These are phyloP conservation scores for Staphylotrichum tortipilum DNA, from an alignment of 495 filamentous ascomycete species.

Conservation along the genomic window DNA sequence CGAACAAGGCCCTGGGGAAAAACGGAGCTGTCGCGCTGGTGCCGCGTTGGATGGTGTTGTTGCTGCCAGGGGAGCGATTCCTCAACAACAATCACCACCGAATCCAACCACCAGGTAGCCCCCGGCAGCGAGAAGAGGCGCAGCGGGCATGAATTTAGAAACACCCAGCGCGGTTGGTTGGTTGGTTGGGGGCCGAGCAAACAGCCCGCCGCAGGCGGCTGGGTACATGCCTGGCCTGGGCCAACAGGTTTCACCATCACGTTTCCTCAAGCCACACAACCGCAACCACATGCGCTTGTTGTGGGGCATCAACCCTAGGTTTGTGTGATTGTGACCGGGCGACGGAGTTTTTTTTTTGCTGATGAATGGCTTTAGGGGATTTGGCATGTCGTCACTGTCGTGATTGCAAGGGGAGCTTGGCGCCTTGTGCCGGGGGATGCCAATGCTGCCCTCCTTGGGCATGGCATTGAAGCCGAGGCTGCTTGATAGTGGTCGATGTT, in stretches of 20 bases:
- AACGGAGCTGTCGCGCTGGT: no score
- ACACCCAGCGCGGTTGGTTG: background rate
- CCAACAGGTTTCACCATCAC: slow-evolving; percentile 10
- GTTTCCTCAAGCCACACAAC: background rate
- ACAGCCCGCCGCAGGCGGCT: slow-evolving; percentile 6
- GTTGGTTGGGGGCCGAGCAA: slow-evolving; percentile 3
- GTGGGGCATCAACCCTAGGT: no score
- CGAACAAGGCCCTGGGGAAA: no score
- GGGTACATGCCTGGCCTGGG: slow-evolving; percentile 1
- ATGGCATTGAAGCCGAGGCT: no score
- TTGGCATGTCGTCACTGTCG: no score
- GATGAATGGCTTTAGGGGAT: no score
- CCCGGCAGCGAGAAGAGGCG: background rate
- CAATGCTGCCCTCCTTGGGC: background rate
- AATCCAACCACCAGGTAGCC: no score
- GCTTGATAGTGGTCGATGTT: background rate
- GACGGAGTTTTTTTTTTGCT: background rate
- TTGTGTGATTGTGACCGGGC: background rate
- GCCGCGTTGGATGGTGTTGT: no score
- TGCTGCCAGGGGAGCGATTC: no score
- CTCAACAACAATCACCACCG: no score
- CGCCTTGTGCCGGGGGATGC: no score
- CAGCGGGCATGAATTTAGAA: slow-evolving; percentile 1
- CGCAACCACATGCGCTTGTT: background rate
- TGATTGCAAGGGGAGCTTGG: no score